Evolutionary conservation across 495 filamentous ascomycete genomes (phyloP).

Genomic region (Xylaria flabelliformis): DNA sequence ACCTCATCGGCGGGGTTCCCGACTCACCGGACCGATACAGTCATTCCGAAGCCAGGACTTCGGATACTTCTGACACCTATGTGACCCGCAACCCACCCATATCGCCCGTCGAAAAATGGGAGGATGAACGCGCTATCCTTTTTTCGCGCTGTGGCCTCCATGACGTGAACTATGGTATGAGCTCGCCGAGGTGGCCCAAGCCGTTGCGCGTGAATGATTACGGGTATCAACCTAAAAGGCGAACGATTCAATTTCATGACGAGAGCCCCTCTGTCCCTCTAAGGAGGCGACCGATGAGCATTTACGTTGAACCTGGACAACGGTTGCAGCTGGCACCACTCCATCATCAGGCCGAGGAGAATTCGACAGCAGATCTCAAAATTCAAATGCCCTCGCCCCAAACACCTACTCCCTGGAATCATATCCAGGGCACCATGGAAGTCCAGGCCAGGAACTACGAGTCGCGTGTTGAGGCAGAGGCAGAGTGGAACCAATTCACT

Average conservation of each 20-base stretch:
- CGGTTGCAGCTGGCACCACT: slow-evolving; percentile 28
- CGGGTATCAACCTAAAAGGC: not conserved
- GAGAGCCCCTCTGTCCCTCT: not conserved
- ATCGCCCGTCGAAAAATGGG: slow-evolving; percentile 1
- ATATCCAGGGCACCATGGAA: slow-evolving; percentile 35
- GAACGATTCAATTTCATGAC: not conserved
- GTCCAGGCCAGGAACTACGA: slow-evolving; percentile 31
- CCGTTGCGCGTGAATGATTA: not conserved
- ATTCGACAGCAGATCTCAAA: slow-evolving; percentile 17
- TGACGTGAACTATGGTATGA: not conserved
- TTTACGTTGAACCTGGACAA: not conserved
- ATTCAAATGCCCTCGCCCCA: slow-evolving; percentile 34
- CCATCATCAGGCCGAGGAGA: slow-evolving; percentile 31
- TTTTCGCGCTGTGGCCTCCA: not conserved
- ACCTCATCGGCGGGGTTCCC: slow-evolving; percentile 4
- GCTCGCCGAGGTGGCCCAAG: not conserved
- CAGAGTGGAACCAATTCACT: slow-evolving; percentile 45
- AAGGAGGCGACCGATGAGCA: not conserved
- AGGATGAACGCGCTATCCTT: not conserved
- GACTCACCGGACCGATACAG: slow-evolving; percentile 24
- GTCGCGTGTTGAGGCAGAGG: slow-evolving; percentile 34
- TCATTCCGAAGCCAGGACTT: slow-evolving; percentile 40
- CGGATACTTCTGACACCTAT: slow-evolving; percentile 58
- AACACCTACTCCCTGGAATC: slow-evolving; percentile 32
- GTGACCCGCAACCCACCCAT: slow-evolving; percentile 29